phyloP scores from a whole-genome alignment of 1,139 yeast genomes.

The Zygosaccharomyces pseudobailii region DNA sequence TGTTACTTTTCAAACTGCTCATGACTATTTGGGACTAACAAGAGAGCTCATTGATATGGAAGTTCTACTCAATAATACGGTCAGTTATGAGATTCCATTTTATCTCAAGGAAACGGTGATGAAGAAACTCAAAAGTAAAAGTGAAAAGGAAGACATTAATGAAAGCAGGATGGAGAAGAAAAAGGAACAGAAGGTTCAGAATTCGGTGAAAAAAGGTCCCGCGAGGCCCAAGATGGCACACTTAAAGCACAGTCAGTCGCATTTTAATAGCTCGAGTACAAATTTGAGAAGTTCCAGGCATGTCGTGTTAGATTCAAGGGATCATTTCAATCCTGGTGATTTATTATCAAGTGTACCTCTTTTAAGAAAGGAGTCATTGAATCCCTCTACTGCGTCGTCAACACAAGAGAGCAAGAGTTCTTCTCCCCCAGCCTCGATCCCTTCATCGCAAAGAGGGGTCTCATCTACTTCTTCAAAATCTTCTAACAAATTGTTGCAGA shows the following conservation, averaged over 20 bases:
- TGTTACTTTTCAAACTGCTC: constrained; percentile 88
- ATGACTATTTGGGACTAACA: constrained; percentile 79
- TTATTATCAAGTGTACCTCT: constrained; percentile 76
- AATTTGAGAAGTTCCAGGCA: constrained; percentile 46
- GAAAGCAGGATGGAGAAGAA: not conserved
- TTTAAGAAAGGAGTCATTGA: constrained; percentile 43
- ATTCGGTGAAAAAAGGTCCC: not conserved
- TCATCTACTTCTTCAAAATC: constrained; percentile 5
- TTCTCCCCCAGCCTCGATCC: constrained; percentile 4
- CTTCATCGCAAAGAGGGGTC: constrained; percentile 5
- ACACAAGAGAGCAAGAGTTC: constrained; percentile 5
- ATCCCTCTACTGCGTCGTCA: constrained; percentile 5
- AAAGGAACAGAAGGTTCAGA: not conserved
- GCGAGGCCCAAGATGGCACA: constrained; percentile 10
- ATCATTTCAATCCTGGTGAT: constrained; percentile 75
- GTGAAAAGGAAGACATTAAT: not conserved
- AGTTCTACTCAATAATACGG: constrained; percentile 51
- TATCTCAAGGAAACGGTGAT: constrained; percentile 54
- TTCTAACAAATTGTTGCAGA: constrained; percentile 2
- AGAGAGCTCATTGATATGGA: constrained; percentile 79
- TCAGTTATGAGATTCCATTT: constrained; percentile 52
- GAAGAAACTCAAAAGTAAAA: constrained; percentile 37
- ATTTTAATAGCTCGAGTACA: constrained; percentile 4
- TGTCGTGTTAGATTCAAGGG: constrained; percentile 58
- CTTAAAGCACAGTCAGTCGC: constrained; percentile 4